Evolutionary conservation across 768 basidiomycete genomes (phyloP).

Genomic region (Mycena polygramma): DNA sequence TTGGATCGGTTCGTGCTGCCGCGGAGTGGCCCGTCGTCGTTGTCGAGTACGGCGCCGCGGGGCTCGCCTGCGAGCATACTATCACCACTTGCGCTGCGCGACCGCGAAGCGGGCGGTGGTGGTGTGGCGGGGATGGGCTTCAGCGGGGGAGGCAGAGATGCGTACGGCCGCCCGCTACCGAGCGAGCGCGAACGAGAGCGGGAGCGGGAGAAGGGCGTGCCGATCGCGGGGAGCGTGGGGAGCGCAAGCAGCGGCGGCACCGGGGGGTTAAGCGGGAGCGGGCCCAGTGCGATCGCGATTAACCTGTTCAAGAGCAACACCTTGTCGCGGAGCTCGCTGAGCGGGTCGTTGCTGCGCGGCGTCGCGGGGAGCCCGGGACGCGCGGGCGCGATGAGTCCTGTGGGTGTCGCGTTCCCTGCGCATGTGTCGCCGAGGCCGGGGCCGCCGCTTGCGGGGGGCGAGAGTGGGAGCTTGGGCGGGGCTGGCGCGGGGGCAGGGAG

Average conservation of each 20-base stretch:
- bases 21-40: slow-evolving; percentile 25
- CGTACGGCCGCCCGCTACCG: slow-evolving; percentile 1
- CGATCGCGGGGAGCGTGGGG: slow-evolving; percentile 21
- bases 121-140: slow-evolving; percentile 3
- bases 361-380: slow-evolving; percentile 32
- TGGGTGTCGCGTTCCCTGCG: too few species aligned
- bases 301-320: slow-evolving; percentile 49
- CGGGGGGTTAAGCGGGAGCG: too few species aligned
- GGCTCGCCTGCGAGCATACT: neutral
- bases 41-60: neutral
- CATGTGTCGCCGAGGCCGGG: neutral
- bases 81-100: slow-evolving; percentile 12
- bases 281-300: slow-evolving; percentile 14
- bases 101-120: too few species aligned
- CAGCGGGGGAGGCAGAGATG: neutral
- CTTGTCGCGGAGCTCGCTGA: slow-evolving; percentile 35
- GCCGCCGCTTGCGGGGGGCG: slow-evolving; percentile 14
- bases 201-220: slow-evolving; percentile 36
- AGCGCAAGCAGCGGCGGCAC: too few species aligned
- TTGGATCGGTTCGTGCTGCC: slow-evolving; percentile 35
- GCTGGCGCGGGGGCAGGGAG: too few species aligned
- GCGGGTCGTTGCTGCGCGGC: slow-evolving; percentile 24
- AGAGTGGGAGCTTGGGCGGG: too few species aligned
- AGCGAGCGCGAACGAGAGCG: slow-evolving; percentile 36
- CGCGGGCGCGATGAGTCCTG: too few species aligned